Evolutionary conservation across 345 rosid genomes (phyloP).

Genomic region (Citrus reticulata): DNA sequence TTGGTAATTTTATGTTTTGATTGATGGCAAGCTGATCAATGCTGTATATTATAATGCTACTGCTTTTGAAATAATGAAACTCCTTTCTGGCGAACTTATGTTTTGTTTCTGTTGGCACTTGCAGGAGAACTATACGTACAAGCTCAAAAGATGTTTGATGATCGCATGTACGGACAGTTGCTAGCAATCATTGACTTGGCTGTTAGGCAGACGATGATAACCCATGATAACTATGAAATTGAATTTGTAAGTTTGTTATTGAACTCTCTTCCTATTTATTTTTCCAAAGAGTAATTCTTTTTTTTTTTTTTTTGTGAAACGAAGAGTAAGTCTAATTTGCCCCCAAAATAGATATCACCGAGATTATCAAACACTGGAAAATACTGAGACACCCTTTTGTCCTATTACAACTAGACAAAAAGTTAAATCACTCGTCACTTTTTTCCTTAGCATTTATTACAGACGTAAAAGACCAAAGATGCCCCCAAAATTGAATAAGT

Average conservation of each 20-base stretch:
- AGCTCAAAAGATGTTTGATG: slow-evolving; percentile 83
- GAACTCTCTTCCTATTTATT: not conserved
- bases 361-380: no score
- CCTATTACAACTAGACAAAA: no score
- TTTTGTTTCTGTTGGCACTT: slow-evolving; percentile 18
- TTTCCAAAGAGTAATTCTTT: no score
- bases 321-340: no score
- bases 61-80: not conserved
- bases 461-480: no score
- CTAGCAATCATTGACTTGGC: slow-evolving; percentile 68
- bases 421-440: no score
- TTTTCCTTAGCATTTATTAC: no score
- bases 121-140: slow-evolving; percentile 89
- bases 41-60: not conserved
- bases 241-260: slow-evolving; percentile 61
- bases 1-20: slow-evolving; percentile 4
- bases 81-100: slow-evolving; percentile 7
- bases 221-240: slow-evolving; percentile 57
- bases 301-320: no score
- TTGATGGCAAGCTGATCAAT: not conserved
- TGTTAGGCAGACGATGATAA: slow-evolving; percentile 49
- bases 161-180: slow-evolving; percentile 68
- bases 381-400: no score
- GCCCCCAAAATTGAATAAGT: no score
- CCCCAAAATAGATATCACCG: no score